Evolutionary conservation across 208 protist species (phyloP), one percentile per base, ranked within the genome.

Genomic region (Wallacemonas sp.): DNA sequence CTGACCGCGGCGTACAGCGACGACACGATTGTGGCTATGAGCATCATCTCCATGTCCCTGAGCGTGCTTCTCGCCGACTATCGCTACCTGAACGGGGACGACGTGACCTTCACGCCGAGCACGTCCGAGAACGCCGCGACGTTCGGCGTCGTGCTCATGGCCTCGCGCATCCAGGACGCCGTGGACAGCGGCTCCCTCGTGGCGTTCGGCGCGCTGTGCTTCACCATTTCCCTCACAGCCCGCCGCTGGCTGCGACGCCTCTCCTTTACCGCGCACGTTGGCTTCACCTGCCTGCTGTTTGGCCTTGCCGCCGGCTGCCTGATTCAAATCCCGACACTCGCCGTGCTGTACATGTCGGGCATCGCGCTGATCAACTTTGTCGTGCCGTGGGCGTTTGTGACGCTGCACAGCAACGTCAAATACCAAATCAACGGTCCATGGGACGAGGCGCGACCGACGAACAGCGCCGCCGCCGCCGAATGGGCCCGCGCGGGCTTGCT

Each of bases 391-490:
- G 80, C 75, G 16, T 97, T 97, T 68, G 82, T 95, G 0, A 65
- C 63, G 12, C 64, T 94, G 59, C 89, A 97, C 63, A 77, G 77
- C 42, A 84, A 76, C 45, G 73, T 82, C 49, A 97, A 97, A 73
- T 77, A 79, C 16, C 92, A 97, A 68, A 95, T 97, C 68, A 95
- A 89, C 55, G 92, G 92, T 0, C 92, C 92, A 12, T 97, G 92
- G 90, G 92, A 97, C 62, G 92, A 97, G 70, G 92, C 92, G 20
- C 92, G 89, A 59, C 92, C 92, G 28, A 95, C 84, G n/a, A 97
- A 97, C 79, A 95, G 89, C 50, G 82, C 89, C 7, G 92, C 92
- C 22, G 92, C 92, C 8, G 89, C 86, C 12, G 89, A 97, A 68
- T 97, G 92, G 92, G 89, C 89, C 26, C 95, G 93, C 62, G 84